Base-by-base conservation (phyloP, 495 filamentous ascomycete species). In the Aspergillus nanangensis region DNA sequence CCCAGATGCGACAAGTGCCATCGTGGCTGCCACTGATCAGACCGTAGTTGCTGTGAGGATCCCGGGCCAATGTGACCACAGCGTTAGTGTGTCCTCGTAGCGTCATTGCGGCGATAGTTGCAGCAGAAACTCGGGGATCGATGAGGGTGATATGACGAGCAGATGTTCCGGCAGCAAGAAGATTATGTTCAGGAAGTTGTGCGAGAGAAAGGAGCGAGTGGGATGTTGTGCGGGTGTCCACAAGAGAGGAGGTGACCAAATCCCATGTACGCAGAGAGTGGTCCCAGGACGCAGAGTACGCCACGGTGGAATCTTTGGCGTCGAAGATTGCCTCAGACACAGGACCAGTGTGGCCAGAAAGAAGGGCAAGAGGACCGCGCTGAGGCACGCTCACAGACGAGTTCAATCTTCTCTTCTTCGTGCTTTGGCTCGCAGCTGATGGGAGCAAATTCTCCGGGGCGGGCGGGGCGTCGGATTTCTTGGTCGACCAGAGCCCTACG, bases 241-340 rank as follows among this genome's bases (percentile, higher is more conserved):
- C 87, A 9, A 82, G 71, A 3, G 73, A 54, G 37, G 74, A 65
- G 5, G 92, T 96, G 0, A 87, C 79, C 10, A 98, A 80, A 71
- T 98, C 93, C 79, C 95, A 87, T 0, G 93, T 97, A 19, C 81
- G 83, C 49, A 96, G 71, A 0, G 87, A 86, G 66, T 95, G 90
- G 71, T 97, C 93, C 74, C 84, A 84, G 17, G 88, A 90, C 2
- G 78, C 76, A 0, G 89, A 90, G 74, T 98, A 96, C 24, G 84
- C 92, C 19, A 97, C 85, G 9, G 87, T 96, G 21, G 81, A 64
- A 69, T 96, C 93, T 36, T 76, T 74, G 1, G 83, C 84, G 60
- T 92, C 85, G 71, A 97, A 98, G 27, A 88, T 78, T 15, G 82
- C 85, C 24, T 80, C 82, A 1, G 84, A 83, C 10, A 91, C 86